Evolutionary conservation across 192 early-diverging fungal species (phyloP), one percentile per base, ranked within the genome.

Genomic region (Entomortierella lignicola): DNA sequence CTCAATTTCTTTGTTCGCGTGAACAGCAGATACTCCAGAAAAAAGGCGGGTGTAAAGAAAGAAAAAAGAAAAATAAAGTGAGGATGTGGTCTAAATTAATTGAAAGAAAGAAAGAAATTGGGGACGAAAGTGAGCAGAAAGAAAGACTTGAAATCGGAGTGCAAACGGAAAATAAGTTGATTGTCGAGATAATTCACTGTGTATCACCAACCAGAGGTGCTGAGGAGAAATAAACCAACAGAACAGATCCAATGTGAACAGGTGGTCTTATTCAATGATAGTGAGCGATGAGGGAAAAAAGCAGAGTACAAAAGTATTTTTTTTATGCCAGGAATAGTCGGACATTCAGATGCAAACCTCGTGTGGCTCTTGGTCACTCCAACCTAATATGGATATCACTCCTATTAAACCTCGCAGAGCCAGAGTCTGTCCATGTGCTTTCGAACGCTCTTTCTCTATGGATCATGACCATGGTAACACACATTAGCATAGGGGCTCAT

Each of bases 211-310:
- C 44, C 26, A 26, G 23, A 25, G 27, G 18, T 27, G 2, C 52
- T 32, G 39, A 55, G 54, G 50, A 39, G 23, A 47, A 52, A 47
- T 56, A 44, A 44, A 27, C 70, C 70, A 63, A 72, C 70, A 55
- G 54, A 72, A 63, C 53, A 7, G 17, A 48, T 29, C 55, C 43
- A 8, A 71, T 55, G 51, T 26, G 26, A n/a, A 47, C 69, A 71
- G 69, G 69, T 71, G 69, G 69, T 8, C 58, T 8, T 29, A 60
- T 29, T 43, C 56, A 68, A 20, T 32, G 44, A 47, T 20, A 30
- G 44, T 1, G 51, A 30, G 23, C 50, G 21, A 11, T 52, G 62
- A 34, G 11, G 41, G 8, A 29, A 2, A 23, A 34, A 23, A 34
- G 13, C 13, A 11, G 4, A 23, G 2, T 15, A 18, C 52, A 2